A percentile compares a stretch with the other conserved stretches of the same genome.
Conservation (phyloP, 495 filamentous ascomycete genomes). For the Cercophora sp. region DNA sequence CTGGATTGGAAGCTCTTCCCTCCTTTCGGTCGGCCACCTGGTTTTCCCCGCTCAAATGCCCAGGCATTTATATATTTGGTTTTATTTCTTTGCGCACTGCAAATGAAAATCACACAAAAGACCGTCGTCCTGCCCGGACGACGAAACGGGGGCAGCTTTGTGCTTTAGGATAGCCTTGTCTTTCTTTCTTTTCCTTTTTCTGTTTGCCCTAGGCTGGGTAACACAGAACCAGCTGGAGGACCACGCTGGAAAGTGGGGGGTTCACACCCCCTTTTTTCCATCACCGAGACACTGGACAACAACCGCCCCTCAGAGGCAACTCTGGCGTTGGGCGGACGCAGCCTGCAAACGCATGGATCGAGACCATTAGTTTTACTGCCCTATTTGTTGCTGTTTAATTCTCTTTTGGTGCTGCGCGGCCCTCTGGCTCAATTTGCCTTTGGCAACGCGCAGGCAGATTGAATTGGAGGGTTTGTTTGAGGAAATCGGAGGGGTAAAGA, state of each 20-base stretch:
- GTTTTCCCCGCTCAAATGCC: no score
- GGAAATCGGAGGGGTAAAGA: no score
- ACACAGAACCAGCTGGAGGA: conserved; percentile 27
- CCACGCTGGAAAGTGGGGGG: not conserved
- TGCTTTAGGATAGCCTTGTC: not conserved
- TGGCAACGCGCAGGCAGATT: no score
- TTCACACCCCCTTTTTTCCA: not conserved
- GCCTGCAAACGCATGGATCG: not conserved
- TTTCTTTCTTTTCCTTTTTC: conserved; percentile 8
- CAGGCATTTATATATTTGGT: no score
- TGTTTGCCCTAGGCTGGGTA: conserved; percentile 21
- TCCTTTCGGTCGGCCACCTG: no score
- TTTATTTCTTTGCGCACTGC: no score
- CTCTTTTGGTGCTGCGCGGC: no score
- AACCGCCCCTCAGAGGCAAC: conserved; percentile 23
- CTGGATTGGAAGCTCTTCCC: no score
- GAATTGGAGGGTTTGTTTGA: no score
- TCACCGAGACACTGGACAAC: not conserved
- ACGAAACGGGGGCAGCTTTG: not conserved
- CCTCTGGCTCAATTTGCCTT: no score
- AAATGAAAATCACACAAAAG: not conserved
- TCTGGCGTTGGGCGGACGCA: conserved; percentile 12
- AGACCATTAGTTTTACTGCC: no score
- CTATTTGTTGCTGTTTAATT: no score
- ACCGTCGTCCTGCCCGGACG: not conserved